Percentiles rank a stretch among this genome's conserved stretches.
These are phyloP conservation scores for Talaromyces albobiverticillius DNA, from an alignment of 2,329 filamentous ascomycete genomes.

Conservation along the genomic window DNA sequence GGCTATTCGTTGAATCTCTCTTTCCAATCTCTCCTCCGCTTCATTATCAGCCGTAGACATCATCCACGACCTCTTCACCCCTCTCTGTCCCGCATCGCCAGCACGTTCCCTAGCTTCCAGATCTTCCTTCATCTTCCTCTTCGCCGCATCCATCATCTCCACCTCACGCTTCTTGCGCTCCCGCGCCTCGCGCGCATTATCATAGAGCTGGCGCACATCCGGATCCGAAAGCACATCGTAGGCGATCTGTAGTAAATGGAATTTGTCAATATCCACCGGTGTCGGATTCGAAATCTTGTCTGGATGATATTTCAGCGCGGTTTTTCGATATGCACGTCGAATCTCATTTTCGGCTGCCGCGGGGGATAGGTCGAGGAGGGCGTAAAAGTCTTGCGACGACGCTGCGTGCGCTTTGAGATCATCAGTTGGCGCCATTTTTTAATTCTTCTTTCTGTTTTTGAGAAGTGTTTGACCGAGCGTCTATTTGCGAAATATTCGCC, in stretches of 20 bases:
- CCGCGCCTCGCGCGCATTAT: conserved; percentile 69
- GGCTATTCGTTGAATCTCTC: conserved; percentile 52
- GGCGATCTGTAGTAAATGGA: conserved; percentile 82
- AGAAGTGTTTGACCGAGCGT: neutral
- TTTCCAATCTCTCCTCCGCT: conserved; percentile 50
- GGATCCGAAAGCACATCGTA: conserved; percentile 75
- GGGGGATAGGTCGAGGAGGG: conserved; percentile 65
- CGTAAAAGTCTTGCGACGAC: conserved; percentile 71
- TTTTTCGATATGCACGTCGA: conserved; percentile 78
- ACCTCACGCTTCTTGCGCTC: conserved; percentile 68
- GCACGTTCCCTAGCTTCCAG: conserved; percentile 72
- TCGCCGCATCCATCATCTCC: conserved; percentile 69
- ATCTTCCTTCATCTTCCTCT: conserved; percentile 79
- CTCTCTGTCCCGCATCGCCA: conserved; percentile 43
- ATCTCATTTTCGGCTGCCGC: conserved; percentile 69
- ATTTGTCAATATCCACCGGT: conserved; percentile 68
- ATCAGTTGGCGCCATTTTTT: conserved; percentile 37
- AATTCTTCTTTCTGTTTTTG: neutral
- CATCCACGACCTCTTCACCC: conserved; percentile 47
- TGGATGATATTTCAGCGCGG: conserved; percentile 86
- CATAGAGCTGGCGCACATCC: conserved; percentile 71
- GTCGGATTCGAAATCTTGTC: conserved; percentile 78
- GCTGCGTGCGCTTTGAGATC: conserved; percentile 57
- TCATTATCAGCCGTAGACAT: conserved; percentile 30
- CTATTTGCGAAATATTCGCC: neutral